Evolutionary conservation across 805 yeast species (phyloP), one percentile per base, ranked within the genome.

Genomic region (Wickerhamiella australiensis): DNA sequence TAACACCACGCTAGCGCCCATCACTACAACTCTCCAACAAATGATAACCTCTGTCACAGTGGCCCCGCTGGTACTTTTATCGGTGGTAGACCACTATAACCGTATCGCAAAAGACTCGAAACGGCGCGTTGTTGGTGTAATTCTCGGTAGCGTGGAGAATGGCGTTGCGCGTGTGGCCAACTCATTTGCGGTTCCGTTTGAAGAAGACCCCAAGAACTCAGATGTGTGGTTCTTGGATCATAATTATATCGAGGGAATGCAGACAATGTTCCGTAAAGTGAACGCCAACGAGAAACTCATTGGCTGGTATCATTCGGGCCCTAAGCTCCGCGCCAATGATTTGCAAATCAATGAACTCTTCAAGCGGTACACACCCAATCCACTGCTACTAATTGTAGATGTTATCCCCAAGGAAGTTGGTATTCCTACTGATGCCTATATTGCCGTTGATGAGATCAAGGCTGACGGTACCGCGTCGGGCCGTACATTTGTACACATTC

Each of bases 301-400:
- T 63, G 99, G 99, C n/a, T 92, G 99, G 99, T 92, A 92, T 65
- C 99, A 92, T 66, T 82, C 95, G 7, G 99, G 98, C 3, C 96
- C 97, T 17, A 87, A 87, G 65, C 75, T 94, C 56, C 80, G 78
- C 59, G 76, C 88, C 1, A 81, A 94, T 13, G 99, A 92, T 63
- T 71, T 92, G 55, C 85, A 83, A 63, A 92, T 92, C 61, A 90
- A 90, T 64, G 96, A 92, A 56, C 68, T 82, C 48, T 87, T 92
- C 71, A 87, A 82, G 64, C 80, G 77, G 58, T 90, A 87, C 65
- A 78, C 88, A 0, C 68, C 80, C 3, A 78, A 82, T 53, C 96
- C 97, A 3, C 69, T 94, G 47, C 71, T 90, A 56, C 75, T 92
- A 59, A 83, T 94, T 61, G 95, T 92, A 35, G 96, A 92, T 62